Conservation (phyloP, 2,329 filamentous ascomycete genomes). For the Beauveria australis region DNA sequence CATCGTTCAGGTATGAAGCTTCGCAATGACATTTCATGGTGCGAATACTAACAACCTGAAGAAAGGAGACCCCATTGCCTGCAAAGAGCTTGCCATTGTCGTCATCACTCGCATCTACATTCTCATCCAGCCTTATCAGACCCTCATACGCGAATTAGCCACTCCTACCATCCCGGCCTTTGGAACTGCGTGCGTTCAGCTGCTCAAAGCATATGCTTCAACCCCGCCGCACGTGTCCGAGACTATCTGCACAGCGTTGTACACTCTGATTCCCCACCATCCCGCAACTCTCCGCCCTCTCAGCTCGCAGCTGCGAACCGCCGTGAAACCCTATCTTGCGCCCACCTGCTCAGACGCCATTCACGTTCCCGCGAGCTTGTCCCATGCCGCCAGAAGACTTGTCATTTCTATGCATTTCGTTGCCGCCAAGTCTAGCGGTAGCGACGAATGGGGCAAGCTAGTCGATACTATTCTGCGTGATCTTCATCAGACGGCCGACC, state of each 20-base stretch:
- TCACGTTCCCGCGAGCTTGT: constrained; percentile 43
- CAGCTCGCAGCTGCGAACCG: constrained; percentile 55
- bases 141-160: constrained; percentile 77
- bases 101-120: constrained; percentile 77
- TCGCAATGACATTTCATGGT: background rate
- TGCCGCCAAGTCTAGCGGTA: constrained; percentile 67
- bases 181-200: constrained; percentile 62
- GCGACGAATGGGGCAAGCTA: constrained; percentile 69
- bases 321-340: constrained; percentile 53
- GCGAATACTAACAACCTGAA: constrained; percentile 26
- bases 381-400: constrained; percentile 53
- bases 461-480: constrained; percentile 53
- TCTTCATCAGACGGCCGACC: constrained; percentile 64
- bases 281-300: constrained; percentile 76
- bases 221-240: constrained; percentile 48
- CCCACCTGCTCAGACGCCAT: constrained; percentile 48
- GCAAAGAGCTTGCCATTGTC: constrained; percentile 69
- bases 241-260: constrained; percentile 62
- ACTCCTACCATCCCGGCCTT: constrained; percentile 73
- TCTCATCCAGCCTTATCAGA: constrained; percentile 73
- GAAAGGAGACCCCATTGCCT: constrained; percentile 69
- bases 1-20: constrained; percentile 56
- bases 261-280: constrained; percentile 67
- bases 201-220: constrained; percentile 37
- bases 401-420: constrained; percentile 69